phyloP scores from a whole-genome alignment of 2,329 filamentous ascomycete genomes.

The Anisogramma anomala region DNA sequence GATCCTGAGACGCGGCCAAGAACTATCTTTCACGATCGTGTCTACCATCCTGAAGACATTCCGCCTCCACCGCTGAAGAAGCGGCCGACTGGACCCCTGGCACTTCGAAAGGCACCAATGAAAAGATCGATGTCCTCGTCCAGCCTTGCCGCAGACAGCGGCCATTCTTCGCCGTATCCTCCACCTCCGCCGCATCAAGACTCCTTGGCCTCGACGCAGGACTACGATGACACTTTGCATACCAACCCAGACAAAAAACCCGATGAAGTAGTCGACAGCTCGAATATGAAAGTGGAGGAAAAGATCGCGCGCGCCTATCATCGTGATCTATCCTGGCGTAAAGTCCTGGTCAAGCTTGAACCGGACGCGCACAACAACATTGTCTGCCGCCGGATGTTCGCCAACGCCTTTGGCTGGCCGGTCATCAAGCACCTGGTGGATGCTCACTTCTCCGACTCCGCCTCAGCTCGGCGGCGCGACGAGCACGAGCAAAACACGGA shows the following conservation, averaged over 20 bases:
- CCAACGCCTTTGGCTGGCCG: conserved; percentile 95
- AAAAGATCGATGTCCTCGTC: conserved; percentile 12
- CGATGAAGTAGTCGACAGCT: conserved; percentile 42
- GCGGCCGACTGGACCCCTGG: conserved; percentile 28
- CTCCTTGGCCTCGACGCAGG: conserved; percentile 31
- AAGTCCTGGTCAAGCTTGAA: conserved; percentile 88
- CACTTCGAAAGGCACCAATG: conserved; percentile 22
- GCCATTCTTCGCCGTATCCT: conserved; percentile 25
- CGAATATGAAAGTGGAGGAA: conserved; percentile 83
- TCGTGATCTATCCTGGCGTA: conserved; percentile 82
- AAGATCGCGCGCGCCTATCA: conserved; percentile 97
- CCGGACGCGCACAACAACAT: conserved; percentile 99
- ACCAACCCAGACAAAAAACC: conserved; percentile 35
- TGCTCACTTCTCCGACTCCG: conserved; percentile 78
- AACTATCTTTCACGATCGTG: conserved; percentile 91
- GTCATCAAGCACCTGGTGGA: conserved; percentile 92
- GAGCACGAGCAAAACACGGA: conserved; percentile 57
- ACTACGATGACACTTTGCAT: conserved; percentile 41
- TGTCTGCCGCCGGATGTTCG: conserved; percentile 89
- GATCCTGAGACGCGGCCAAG: conserved; percentile 71
- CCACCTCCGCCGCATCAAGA: conserved; percentile 30
- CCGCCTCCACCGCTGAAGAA: conserved; percentile 63
- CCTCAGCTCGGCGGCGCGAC: conserved; percentile 52
- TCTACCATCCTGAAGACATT: conserved; percentile 90
- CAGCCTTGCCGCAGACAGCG: conserved; percentile 19